Conservation (phyloP, 768 basidiomycete genomes). For the Phlegmacium glaucopus region DNA sequence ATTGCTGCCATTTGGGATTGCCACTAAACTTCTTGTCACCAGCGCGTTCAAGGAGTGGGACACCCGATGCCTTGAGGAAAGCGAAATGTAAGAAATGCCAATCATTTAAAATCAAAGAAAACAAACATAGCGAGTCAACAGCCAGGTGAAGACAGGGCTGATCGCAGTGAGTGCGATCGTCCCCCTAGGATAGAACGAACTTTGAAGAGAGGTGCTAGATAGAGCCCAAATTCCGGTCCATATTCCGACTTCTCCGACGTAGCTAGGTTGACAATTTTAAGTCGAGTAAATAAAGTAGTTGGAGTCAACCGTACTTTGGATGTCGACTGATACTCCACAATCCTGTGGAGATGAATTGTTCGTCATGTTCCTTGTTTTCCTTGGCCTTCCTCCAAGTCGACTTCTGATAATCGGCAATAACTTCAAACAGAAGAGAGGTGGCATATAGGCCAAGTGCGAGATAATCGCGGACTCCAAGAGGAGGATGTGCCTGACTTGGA, state of each 20-base stretch:
- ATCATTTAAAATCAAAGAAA: not conserved
- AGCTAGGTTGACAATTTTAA: constrained; percentile 35
- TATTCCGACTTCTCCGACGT: constrained; percentile 68
- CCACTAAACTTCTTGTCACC: constrained; percentile 53
- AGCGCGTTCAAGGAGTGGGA: constrained; percentile 63
- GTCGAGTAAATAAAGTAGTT: not conserved
- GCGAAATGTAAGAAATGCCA: not conserved
- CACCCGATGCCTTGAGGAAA: constrained; percentile 50
- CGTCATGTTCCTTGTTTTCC: constrained; percentile 61
- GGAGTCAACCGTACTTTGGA: constrained; percentile 52
- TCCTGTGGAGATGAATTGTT: constrained; percentile 66
- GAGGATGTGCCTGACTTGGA: constrained; percentile 45
- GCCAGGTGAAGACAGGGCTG: constrained; percentile 65
- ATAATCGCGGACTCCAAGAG: constrained; percentile 53
- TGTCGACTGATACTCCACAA: constrained; percentile 68
- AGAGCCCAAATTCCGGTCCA: constrained; percentile 67
- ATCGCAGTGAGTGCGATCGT: constrained; percentile 43
- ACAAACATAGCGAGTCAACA: constrained; percentile 51
- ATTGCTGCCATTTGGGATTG: constrained; percentile 54
- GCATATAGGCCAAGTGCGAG: constrained; percentile 50
- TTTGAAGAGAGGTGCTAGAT: constrained; percentile 45
- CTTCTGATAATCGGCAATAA: constrained; percentile 65
- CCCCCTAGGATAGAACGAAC: constrained; percentile 40
- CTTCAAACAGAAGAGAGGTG: constrained; percentile 57
- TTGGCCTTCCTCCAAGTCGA: constrained; percentile 55